Evolutionary conservation across 2,329 filamentous ascomycete species (phyloP).

Genomic region (Fusarium ramigenum): DNA sequence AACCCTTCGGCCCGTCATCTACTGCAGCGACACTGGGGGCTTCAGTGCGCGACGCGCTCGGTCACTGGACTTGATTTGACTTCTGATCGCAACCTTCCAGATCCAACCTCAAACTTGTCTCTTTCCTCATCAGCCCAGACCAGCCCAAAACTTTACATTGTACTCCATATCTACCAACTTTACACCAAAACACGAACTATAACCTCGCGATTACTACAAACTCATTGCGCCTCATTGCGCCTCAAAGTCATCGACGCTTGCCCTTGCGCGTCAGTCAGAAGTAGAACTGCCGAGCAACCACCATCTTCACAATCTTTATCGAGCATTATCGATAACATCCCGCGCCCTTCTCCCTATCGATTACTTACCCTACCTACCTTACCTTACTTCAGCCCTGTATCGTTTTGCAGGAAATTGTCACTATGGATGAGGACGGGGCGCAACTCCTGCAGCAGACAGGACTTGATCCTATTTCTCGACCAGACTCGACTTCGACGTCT

Average conservation of each 20-base stretch:
- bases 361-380: background rate
- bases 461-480: constrained; percentile 60
- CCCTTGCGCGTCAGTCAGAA: constrained; percentile 15
- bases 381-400: background rate
- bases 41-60: constrained; percentile 27
- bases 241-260: background rate
- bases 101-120: background rate
- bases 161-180: background rate
- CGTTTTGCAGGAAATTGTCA: background rate
- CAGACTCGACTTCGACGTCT: constrained; percentile 59
- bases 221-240: background rate
- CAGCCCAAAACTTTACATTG: background rate
- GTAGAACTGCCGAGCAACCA: constrained; percentile 1
- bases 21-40: background rate
- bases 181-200: background rate
- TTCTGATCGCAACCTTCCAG: constrained; percentile 18
- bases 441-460: constrained; percentile 52
- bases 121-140: constrained; percentile 3
- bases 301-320: background rate
- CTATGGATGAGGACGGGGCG: constrained; percentile 58
- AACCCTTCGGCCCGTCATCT: constrained; percentile 21
- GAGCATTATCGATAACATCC: constrained; percentile 7
- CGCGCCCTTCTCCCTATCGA: constrained; percentile 1
- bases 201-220: background rate
- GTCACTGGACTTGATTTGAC: constrained; percentile 18